Conservation (phyloP, 805 yeast species). For the Yamadazyma tumulicola region DNA sequence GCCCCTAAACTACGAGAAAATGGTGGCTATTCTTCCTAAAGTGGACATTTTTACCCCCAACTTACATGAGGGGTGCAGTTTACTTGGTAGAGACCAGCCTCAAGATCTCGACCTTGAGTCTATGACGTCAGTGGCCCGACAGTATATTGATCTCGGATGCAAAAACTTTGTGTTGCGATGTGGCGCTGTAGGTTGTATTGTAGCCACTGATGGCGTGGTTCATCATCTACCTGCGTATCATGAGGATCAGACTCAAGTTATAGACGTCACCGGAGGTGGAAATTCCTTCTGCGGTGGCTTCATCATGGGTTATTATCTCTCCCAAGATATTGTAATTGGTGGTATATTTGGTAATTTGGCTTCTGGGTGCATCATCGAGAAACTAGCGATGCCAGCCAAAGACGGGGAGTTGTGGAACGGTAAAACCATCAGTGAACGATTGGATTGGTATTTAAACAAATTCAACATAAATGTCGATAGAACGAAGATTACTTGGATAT, state of each 20-base stretch:
- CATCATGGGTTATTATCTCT: conserved; percentile 52
- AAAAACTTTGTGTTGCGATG: conserved; percentile 64
- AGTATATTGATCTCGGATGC: conserved; percentile 9
- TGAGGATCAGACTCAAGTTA: conserved; percentile 29
- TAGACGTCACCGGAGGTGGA: conserved; percentile 46
- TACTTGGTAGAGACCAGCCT: conserved; percentile 46
- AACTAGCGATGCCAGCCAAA: conserved; percentile 62
- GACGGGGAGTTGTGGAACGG: conserved; percentile 61
- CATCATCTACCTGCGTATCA: conserved; percentile 77
- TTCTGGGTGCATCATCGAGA: conserved; percentile 80
- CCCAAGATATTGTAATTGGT: conserved; percentile 53
- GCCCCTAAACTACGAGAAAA: conserved; percentile 37
- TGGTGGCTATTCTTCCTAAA: conserved; percentile 36
- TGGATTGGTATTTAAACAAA: conserved; percentile 32
- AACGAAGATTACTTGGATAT: conserved; percentile 4
- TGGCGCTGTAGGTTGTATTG: conserved; percentile 68
- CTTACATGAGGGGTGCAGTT: conserved; percentile 73
- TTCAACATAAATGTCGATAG: neutral
- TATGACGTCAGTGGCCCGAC: conserved; percentile 9
- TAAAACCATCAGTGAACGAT: conserved; percentile 37
- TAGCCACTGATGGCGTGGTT: conserved; percentile 26
- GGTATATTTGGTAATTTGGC: conserved; percentile 65
- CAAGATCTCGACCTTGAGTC: conserved; percentile 17
- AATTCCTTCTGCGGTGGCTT: conserved; percentile 43
- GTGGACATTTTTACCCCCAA: conserved; percentile 77